A percentile compares a stretch with the other conserved stretches of the same genome.
phyloP scores from a whole-genome alignment of 768 basidiomycete genomes.

The Suillus hirtellus region DNA sequence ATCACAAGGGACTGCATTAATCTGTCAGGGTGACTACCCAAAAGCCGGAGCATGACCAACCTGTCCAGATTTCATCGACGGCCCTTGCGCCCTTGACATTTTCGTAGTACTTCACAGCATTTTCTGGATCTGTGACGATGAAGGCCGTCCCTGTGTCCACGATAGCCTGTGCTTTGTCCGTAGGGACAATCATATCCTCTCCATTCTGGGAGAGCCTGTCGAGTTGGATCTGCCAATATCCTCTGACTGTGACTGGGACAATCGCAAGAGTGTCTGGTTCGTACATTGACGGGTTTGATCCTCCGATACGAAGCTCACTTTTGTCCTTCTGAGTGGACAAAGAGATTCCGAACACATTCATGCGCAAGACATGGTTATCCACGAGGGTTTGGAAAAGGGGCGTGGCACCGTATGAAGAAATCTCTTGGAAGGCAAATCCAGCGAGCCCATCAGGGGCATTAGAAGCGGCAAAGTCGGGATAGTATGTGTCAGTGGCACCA shows the following conservation, averaged over 20 bases:
- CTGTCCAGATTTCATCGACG: background rate
- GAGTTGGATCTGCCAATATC: background rate
- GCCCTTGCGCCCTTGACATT: background rate
- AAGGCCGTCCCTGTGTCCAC: background rate
- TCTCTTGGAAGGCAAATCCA: background rate
- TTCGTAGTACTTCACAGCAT: background rate
- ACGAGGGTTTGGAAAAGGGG: background rate
- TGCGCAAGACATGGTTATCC: background rate
- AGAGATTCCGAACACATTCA: background rate
- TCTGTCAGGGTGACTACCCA: background rate
- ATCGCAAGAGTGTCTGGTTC: background rate
- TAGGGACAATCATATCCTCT: background rate
- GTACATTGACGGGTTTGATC: background rate
- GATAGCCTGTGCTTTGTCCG: background rate
- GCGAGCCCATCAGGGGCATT: background rate
- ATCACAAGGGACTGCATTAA: background rate
- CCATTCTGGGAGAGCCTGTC: background rate
- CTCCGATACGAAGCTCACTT: background rate
- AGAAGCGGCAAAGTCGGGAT: background rate
- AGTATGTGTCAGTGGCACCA: background rate
- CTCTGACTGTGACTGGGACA: constrained; percentile 1
- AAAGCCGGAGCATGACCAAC: background rate
- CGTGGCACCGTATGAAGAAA: background rate
- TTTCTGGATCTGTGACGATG: background rate
- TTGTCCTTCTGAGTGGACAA: background rate